Evolutionary conservation across 371 early-diverging fungal species (phyloP).

Genomic region (Fennellomyces sp.): DNA sequence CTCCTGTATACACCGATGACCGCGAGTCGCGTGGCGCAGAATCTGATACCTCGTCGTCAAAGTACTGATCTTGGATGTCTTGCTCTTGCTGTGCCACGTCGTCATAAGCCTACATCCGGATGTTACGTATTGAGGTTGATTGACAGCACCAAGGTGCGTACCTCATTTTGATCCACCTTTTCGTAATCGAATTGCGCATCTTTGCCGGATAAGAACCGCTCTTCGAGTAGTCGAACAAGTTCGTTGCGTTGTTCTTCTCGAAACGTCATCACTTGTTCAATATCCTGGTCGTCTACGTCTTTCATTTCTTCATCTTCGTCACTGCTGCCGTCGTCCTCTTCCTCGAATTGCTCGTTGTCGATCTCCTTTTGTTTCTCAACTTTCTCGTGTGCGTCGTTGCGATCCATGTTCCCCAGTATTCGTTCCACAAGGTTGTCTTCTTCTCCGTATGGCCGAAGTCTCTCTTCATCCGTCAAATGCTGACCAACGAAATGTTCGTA

Average conservation of each 20-base stretch:
- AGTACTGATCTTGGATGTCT: slow-evolving; percentile 52
- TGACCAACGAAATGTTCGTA: slow-evolving; percentile 54
- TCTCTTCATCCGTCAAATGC: slow-evolving; percentile 35
- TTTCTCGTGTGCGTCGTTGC: slow-evolving; percentile 32
- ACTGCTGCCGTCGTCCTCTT: slow-evolving; percentile 51
- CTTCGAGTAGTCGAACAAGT: slow-evolving; percentile 47
- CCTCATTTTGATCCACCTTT: slow-evolving; percentile 46
- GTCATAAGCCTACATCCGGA: slow-evolving; percentile 26
- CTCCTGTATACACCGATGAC: slow-evolving; percentile 22
- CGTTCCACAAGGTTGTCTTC: slow-evolving; percentile 47
- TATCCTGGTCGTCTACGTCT: background rate
- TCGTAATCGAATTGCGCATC: slow-evolving; percentile 51
- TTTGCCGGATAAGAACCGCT: slow-evolving; percentile 47
- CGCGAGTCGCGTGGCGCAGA: background rate
- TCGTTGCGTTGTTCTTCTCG: slow-evolving; percentile 40
- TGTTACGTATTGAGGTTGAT: too few relatives aligned
- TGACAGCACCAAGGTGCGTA: slow-evolving; percentile 12
- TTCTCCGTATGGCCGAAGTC: slow-evolving; percentile 32
- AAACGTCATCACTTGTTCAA: slow-evolving; percentile 12
- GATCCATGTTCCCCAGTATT: slow-evolving; percentile 45
- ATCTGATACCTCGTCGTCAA: slow-evolving; percentile 39
- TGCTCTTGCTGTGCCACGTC: slow-evolving; percentile 40
- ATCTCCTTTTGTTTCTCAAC: slow-evolving; percentile 29
- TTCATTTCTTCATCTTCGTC: slow-evolving; percentile 28
- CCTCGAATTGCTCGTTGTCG: slow-evolving; percentile 50